Evolutionary conservation across 2,329 filamentous ascomycete species (phyloP).

Genomic region (Cryoendolithus antarcticus): DNA sequence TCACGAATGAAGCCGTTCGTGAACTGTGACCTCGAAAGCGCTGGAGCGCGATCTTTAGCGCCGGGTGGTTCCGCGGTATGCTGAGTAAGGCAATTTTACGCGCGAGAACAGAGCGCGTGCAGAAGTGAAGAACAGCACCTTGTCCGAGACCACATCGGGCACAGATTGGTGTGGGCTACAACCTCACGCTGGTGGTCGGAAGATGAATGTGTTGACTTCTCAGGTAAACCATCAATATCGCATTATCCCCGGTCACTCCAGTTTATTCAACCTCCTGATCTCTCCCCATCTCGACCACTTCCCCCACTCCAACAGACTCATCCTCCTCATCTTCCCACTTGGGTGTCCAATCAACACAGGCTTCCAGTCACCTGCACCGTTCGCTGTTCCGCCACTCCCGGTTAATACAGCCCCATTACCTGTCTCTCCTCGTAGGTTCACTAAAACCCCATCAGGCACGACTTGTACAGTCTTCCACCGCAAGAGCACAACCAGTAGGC

Average conservation of each 20-base stretch:
- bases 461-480: slow-evolving; percentile 57
- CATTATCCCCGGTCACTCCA: slow-evolving; percentile 7
- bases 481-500: slow-evolving; percentile 50
- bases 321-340: slow-evolving; percentile 52
- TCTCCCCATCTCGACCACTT: slow-evolving; percentile 59
- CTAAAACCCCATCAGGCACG: slow-evolving; percentile 47
- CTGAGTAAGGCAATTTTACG: too few species aligned
- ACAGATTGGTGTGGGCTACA: too few species aligned
- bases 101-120: too few species aligned
- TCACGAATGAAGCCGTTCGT: too few species aligned
- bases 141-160: too few species aligned
- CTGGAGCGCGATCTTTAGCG: too few species aligned
- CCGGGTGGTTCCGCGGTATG: too few species aligned
- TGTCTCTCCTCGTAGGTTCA: neutral
- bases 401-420: neutral
- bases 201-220: too few species aligned
- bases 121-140: too few species aligned
- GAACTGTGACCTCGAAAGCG: too few species aligned
- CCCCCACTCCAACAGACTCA: slow-evolving; percentile 61
- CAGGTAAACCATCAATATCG: too few species aligned
- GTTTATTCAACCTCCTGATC: slow-evolving; percentile 42
- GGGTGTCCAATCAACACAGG: slow-evolving; percentile 62
- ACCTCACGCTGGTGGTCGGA: too few species aligned
- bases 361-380: slow-evolving; percentile 45
- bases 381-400: neutral